Evolutionary conservation across 768 basidiomycete species (phyloP).

Genomic region (Rhodotorula sphaerocarpa): DNA sequence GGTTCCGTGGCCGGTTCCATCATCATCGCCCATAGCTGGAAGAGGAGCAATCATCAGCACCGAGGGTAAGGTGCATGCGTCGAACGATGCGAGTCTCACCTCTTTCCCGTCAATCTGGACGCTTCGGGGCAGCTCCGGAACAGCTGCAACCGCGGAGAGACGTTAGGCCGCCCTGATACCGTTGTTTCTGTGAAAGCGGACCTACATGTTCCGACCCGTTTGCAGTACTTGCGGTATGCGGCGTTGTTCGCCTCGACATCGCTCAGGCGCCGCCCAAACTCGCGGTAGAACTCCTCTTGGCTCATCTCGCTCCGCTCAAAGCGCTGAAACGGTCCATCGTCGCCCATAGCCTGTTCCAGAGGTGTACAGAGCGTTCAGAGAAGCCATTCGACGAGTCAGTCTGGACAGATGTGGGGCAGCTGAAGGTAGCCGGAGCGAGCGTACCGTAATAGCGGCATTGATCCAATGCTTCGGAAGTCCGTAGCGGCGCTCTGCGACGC

Average conservation of each 20-base stretch:
- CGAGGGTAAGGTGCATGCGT: background rate
- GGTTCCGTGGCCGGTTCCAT: slow-evolving; percentile 23
- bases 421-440: background rate
- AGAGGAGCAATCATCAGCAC: background rate
- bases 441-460: slow-evolving; percentile 28
- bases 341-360: slow-evolving; percentile 12
- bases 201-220: slow-evolving; percentile 1
- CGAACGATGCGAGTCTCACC: background rate
- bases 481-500: slow-evolving; percentile 3
- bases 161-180: background rate
- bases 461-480: slow-evolving; percentile 23
- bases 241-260: slow-evolving; percentile 8
- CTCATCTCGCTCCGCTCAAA: slow-evolving; percentile 23
- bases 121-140: background rate
- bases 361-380: background rate
- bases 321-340: slow-evolving; percentile 22
- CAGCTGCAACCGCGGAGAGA: no score
- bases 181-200: no score
- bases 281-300: slow-evolving; percentile 22
- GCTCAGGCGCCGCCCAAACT: slow-evolving; percentile 18
- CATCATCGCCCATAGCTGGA: slow-evolving; percentile 28
- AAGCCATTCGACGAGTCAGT: background rate
- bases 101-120: slow-evolving; percentile 27
- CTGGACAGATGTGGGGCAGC: background rate
- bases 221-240: slow-evolving; percentile 22